A percentile compares a stretch with the other conserved stretches of the same genome.
phyloP scores from a whole-genome alignment of 2,329 filamentous ascomycete genomes.

The Calcarisporium arbuscula region DNA sequence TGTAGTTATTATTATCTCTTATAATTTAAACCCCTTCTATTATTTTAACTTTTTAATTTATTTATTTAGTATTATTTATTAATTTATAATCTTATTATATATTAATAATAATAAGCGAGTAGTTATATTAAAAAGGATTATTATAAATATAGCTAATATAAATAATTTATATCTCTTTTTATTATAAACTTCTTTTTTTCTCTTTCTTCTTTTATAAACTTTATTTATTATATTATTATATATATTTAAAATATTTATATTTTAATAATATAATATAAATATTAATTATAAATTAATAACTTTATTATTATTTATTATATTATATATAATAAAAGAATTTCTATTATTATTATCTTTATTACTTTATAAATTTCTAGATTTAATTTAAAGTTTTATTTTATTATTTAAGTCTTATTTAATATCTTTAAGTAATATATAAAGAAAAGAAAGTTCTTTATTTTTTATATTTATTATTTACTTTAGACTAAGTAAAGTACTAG shows the following conservation, averaged over 20 bases:
- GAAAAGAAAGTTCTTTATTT: neutral
- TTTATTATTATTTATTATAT: neutral
- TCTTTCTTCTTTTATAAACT: neutral
- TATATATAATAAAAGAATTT: neutral
- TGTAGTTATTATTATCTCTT: neutral
- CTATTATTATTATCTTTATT: neutral
- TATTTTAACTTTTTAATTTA: neutral
- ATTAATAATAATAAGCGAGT: no score
- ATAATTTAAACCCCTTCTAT: neutral
- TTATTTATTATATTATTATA: neutral
- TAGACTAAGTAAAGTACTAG: neutral
- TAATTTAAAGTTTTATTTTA: neutral
- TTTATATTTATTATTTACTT: neutral
- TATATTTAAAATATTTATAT: neutral
- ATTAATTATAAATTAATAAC: neutral
- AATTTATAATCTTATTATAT: no score
- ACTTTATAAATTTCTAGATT: neutral
- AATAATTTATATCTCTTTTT: neutral
- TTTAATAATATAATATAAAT: neutral
- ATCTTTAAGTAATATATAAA: constrained; percentile 1
- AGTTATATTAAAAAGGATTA: neutral
- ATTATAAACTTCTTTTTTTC: neutral
- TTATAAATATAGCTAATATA: neutral
- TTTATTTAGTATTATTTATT: neutral
- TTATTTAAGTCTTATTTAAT: neutral